Conservation (phyloP, 805 yeast species). For the Tetrapisispora nanseiensis region DNA sequence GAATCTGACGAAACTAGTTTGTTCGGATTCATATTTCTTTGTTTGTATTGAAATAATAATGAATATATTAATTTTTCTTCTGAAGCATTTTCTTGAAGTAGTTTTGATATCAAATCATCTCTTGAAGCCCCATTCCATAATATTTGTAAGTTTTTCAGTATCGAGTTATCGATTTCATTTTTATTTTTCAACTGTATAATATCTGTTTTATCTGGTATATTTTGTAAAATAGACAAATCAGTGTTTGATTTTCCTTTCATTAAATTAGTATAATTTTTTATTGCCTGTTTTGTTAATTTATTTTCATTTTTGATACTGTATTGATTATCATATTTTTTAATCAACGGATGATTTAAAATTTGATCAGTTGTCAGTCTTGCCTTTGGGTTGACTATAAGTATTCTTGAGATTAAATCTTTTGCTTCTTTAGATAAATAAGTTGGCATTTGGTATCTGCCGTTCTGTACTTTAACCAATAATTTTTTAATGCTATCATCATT, state of each 20-base stretch:
- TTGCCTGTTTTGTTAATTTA: slow-evolving; percentile 6
- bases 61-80: slow-evolving; percentile 78
- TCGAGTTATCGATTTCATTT: slow-evolving; percentile 60
- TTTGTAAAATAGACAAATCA: slow-evolving; percentile 18
- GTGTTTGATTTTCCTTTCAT: slow-evolving; percentile 21
- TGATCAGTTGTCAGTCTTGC: slow-evolving; percentile 60
- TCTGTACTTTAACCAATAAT: slow-evolving; percentile 62
- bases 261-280: slow-evolving; percentile 1
- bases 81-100: slow-evolving; percentile 47
- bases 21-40: slow-evolving; percentile 38
- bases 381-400: slow-evolving; percentile 62
- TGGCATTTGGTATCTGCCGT: slow-evolving; percentile 70
- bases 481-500: slow-evolving; percentile 74
- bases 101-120: slow-evolving; percentile 42
- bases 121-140: slow-evolving; percentile 72
- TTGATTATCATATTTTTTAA: slow-evolving; percentile 49
- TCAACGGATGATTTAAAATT: slow-evolving; percentile 67
- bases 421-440: slow-evolving; percentile 53
- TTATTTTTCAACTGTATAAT: slow-evolving; percentile 18
- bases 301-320: slow-evolving; percentile 16
- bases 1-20: not conserved
- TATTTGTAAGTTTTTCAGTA: slow-evolving; percentile 63
- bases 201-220: slow-evolving; percentile 9
- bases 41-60: slow-evolving; percentile 62
- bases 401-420: slow-evolving; percentile 50